A percentile compares a stretch with the other conserved stretches of the same genome.
phyloP scores from a whole-genome alignment of 1,284 basidiomycete species.

The Ceratobasidium theobromae region DNA sequence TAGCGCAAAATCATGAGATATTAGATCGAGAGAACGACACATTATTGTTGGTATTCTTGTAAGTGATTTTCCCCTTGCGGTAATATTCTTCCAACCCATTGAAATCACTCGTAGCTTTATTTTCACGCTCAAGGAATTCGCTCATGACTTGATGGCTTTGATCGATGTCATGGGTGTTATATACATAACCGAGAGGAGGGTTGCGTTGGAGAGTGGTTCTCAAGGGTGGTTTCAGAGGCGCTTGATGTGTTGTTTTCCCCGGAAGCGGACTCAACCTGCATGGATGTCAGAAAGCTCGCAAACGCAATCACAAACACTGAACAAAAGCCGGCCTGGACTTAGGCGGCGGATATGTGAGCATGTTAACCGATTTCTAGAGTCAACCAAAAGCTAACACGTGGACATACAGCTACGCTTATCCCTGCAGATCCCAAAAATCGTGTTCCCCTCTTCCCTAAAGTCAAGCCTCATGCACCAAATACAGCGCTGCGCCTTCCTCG shows the following conservation, averaged over 20 bases:
- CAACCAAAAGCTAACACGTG: background rate
- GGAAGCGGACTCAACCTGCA: background rate
- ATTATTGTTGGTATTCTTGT: slow-evolving; percentile 90
- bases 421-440: slow-evolving; percentile 12
- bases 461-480: slow-evolving; percentile 77
- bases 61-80: slow-evolving; percentile 43
- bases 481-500: slow-evolving; percentile 77
- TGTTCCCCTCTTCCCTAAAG: slow-evolving; percentile 66
- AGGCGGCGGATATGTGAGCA: slow-evolving; percentile 49
- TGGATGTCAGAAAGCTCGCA: background rate
- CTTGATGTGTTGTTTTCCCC: slow-evolving; percentile 14
- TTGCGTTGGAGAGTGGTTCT: slow-evolving; percentile 35
- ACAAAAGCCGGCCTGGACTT: background rate
- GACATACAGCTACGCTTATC: background rate
- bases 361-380: background rate
- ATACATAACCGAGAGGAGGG: slow-evolving; percentile 59
- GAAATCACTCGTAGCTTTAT: slow-evolving; percentile 65
- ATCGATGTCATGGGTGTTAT: slow-evolving; percentile 79
- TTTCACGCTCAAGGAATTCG: slow-evolving; percentile 91
- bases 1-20: slow-evolving; percentile 19
- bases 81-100: slow-evolving; percentile 7
- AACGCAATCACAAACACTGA: background rate
- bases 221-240: slow-evolving; percentile 14
- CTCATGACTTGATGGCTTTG: slow-evolving; percentile 75
- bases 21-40: slow-evolving; percentile 43